A percentile compares a stretch with the other conserved stretches of the same genome.
Conservation (phyloP, 2,329 filamentous ascomycete genomes). For the Neofusicoccum ribis region DNA sequence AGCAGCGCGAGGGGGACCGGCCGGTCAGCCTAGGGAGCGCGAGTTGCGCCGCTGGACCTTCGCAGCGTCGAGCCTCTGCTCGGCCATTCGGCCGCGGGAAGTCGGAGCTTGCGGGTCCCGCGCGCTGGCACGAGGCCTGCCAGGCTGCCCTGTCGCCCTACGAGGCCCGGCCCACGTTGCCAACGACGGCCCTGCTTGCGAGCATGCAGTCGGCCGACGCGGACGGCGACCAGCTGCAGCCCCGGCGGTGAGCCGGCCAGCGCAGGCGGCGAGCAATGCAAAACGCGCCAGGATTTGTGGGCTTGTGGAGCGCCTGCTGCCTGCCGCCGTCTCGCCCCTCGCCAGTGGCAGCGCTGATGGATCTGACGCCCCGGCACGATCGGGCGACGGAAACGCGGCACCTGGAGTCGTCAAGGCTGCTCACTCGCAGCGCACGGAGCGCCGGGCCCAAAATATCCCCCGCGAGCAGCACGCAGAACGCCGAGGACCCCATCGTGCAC, state of each 20-base stretch:
- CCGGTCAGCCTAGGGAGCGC: background rate
- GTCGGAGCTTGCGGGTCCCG: constrained; percentile 2
- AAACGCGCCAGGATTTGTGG: background rate
- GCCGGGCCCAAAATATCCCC: background rate
- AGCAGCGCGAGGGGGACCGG: background rate
- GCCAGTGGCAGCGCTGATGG: background rate
- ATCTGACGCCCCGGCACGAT: constrained; percentile 6
- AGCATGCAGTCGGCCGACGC: constrained; percentile 3
- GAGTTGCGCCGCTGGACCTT: background rate
- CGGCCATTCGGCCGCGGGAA: background rate
- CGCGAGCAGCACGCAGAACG: no score
- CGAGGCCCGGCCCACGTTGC: background rate
- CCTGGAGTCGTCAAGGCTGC: background rate
- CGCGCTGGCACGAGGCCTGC: background rate
- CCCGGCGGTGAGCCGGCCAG: background rate
- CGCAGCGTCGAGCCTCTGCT: background rate
- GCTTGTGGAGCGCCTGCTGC: constrained; percentile 3
- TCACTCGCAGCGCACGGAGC: constrained; percentile 6
- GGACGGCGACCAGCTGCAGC: background rate
- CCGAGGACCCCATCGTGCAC: no score
- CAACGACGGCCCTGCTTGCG: background rate
- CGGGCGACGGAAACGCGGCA: constrained; percentile 6
- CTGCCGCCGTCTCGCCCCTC: background rate
- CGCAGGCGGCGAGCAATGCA: background rate
- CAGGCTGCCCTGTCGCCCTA: background rate